These are phyloP conservation scores for Colletotrichum nymphaeae DNA, from an alignment of 2,329 filamentous ascomycete species.

Conservation along the genomic window DNA sequence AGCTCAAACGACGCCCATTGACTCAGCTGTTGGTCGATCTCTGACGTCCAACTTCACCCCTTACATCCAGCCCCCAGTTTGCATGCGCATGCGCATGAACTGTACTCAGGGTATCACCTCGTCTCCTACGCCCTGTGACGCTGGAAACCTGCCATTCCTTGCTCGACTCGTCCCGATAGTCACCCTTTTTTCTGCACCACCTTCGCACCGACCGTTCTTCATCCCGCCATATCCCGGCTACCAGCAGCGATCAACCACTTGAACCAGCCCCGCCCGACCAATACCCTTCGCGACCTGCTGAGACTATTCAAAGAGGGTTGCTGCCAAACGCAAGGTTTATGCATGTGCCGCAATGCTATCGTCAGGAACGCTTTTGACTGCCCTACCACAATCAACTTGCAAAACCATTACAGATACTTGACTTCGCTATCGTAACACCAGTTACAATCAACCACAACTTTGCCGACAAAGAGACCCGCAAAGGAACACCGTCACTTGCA, in stretches of 20 bases:
- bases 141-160: slow-evolving; percentile 16
- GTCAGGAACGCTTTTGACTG: slow-evolving; percentile 32
- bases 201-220: slow-evolving; percentile 33
- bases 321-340: slow-evolving; percentile 34
- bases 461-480: slow-evolving; percentile 31
- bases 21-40: slow-evolving; percentile 22
- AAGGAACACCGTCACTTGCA: neutral
- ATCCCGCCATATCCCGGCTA: slow-evolving; percentile 22
- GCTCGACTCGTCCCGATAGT: slow-evolving; percentile 21
- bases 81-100: slow-evolving; percentile 33
- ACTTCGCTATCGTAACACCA: slow-evolving; percentile 37
- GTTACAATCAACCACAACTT: slow-evolving; percentile 35
- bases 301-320: slow-evolving; percentile 22
- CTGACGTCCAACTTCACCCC: slow-evolving; percentile 29
- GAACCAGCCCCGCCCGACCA: slow-evolving; percentile 24
- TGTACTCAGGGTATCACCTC: slow-evolving; percentile 28
- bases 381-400: slow-evolving; percentile 24
- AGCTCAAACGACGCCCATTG: slow-evolving; percentile 12
- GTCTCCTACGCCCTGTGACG: slow-evolving; percentile 27
- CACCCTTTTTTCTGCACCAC: slow-evolving; percentile 16
- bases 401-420: slow-evolving; percentile 17
- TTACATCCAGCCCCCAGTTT: slow-evolving; percentile 29
- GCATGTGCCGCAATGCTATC: slow-evolving; percentile 36
- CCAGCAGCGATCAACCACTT: slow-evolving; percentile 21
- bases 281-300: slow-evolving; percentile 15